A percentile compares a stretch with the other conserved stretches of the same genome.
Evolutionary conservation across 2,329 filamentous ascomycete genomes (phyloP).

Genomic region (Xenoacremonium recifei): DNA sequence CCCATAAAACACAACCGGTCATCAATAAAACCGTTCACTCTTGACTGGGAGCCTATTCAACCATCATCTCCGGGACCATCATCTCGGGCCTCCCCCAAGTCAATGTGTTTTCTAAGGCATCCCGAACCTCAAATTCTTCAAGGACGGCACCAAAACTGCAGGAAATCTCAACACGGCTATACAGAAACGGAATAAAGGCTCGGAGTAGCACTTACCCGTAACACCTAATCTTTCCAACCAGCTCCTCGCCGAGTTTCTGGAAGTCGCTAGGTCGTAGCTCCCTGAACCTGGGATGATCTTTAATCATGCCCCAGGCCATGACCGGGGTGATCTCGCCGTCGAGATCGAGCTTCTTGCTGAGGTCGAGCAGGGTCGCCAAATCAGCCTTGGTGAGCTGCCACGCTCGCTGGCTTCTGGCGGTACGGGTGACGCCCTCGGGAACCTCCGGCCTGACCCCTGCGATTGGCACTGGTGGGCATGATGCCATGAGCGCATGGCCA

Average conservation of each 20-base stretch:
- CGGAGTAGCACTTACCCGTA: constrained; percentile 71
- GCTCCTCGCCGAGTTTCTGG: constrained; percentile 66
- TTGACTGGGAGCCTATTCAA: not conserved
- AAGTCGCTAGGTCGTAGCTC: constrained; percentile 70
- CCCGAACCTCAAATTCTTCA: constrained; percentile 69
- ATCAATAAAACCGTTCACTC: no score
- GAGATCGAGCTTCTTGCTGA: constrained; percentile 78
- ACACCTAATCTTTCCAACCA: constrained; percentile 80
- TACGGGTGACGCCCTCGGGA: constrained; percentile 51
- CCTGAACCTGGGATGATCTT: constrained; percentile 66
- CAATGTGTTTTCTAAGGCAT: constrained; percentile 69
- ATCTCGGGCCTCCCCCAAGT: constrained; percentile 12
- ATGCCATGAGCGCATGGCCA: constrained; percentile 91
- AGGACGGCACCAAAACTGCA: constrained; percentile 61
- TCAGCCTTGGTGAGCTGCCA: constrained; percentile 77
- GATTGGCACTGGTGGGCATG: constrained; percentile 72
- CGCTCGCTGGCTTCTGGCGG: constrained; percentile 70
- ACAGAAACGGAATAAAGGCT: not conserved
- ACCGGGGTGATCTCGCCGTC: constrained; percentile 92
- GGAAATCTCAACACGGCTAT: not conserved
- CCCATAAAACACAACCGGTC: not conserved
- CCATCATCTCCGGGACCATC: constrained; percentile 8
- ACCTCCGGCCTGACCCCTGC: constrained; percentile 47
- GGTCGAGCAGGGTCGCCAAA: constrained; percentile 76
- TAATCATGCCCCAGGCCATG: constrained; percentile 87